A percentile compares a stretch with the other conserved stretches of the same genome.
These are phyloP conservation scores for Aquilaria agallochum DNA, from an alignment of 441 rosid genomes.

Conservation along the genomic window DNA sequence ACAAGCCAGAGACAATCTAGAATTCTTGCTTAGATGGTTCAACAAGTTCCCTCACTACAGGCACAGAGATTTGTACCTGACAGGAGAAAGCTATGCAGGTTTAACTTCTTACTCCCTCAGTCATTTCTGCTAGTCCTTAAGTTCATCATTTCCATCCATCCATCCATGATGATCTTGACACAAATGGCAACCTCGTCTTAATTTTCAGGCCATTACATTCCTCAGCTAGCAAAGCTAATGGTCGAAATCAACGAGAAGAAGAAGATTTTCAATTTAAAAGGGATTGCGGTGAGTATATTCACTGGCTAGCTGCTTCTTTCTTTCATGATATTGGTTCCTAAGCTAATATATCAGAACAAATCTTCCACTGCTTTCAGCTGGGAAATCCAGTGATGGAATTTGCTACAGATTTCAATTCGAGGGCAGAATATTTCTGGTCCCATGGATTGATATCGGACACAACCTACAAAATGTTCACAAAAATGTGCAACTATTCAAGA, in stretches of 20 bases:
- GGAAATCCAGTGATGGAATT: slow-evolving; percentile 43
- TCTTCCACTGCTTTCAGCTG: slow-evolving; percentile 19
- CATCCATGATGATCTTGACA: neutral
- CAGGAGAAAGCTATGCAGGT: slow-evolving; percentile 66
- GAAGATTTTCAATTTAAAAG: slow-evolving; percentile 34
- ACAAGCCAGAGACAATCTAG: slow-evolving; percentile 48
- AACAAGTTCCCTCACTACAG: slow-evolving; percentile 35
- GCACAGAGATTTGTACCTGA: slow-evolving; percentile 35
- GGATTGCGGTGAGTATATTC: slow-evolving; percentile 42
- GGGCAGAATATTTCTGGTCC: slow-evolving; percentile 42
- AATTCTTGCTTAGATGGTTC: slow-evolving; percentile 40
- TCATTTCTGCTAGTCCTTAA: neutral
- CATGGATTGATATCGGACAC: slow-evolving; percentile 50
- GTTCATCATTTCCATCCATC: neutral
- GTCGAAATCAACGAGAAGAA: slow-evolving; percentile 22
- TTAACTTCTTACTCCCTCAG: too few relatives aligned
- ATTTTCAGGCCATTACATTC: slow-evolving; percentile 46
- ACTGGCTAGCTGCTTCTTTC: too few relatives aligned
- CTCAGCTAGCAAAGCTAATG: slow-evolving; percentile 48
- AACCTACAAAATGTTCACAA: slow-evolving; percentile 26
- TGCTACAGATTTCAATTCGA: slow-evolving; percentile 34
- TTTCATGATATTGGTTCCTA: too few relatives aligned
- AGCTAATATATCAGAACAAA: neutral
- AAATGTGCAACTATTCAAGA: slow-evolving; percentile 38
- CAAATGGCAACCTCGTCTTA: neutral